Percentiles rank a stretch among this genome's conserved stretches.
These are phyloP conservation scores for Pseudocercospora cruenta DNA, from an alignment of 2,329 filamentous ascomycete genomes.

Conservation along the genomic window DNA sequence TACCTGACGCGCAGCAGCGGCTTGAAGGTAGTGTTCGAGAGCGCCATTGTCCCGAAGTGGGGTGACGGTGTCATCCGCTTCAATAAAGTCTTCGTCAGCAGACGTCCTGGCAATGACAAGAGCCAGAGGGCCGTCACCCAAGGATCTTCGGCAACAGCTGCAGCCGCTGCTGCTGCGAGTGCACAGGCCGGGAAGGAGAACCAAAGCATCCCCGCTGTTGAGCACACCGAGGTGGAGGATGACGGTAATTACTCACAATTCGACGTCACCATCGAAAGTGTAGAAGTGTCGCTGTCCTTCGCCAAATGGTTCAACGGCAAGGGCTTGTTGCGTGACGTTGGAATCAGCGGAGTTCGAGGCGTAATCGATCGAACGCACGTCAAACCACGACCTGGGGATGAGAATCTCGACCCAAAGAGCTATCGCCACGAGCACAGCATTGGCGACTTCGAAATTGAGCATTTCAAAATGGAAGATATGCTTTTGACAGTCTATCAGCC, in stretches of 20 bases:
- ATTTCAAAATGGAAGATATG: constrained; percentile 93
- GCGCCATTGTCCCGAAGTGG: constrained; percentile 96
- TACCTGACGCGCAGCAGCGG: constrained; percentile 94
- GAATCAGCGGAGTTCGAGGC: constrained; percentile 89
- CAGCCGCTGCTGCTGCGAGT: constrained; percentile 79
- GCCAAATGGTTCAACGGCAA: constrained; percentile 99
- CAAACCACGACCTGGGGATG: constrained; percentile 61
- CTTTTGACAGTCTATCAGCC: constrained; percentile 92
- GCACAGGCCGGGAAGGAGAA: constrained; percentile 54
- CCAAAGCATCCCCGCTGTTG: constrained; percentile 38
- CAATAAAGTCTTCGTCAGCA: constrained; percentile 92
- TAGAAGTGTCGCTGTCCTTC: constrained; percentile 95
- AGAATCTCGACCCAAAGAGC: constrained; percentile 76
- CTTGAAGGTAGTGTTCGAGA: constrained; percentile 93
- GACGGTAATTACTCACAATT: constrained; percentile 98
- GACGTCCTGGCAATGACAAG: constrained; percentile 74
- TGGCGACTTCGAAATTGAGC: constrained; percentile 95
- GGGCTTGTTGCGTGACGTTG: constrained; percentile 85
- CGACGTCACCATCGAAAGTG: constrained; percentile 89
- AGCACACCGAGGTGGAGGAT: constrained; percentile 66
- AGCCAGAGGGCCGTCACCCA: constrained; percentile 69
- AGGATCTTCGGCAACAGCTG: constrained; percentile 81
- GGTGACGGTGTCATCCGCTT: constrained; percentile 93
- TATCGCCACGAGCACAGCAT: constrained; percentile 86
- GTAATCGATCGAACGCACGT: constrained; percentile 90